A percentile compares a stretch with the other conserved stretches of the same genome.
phyloP scores from a whole-genome alignment of 352 stramenopile species.

The Phytophthora sansomeana region DNA sequence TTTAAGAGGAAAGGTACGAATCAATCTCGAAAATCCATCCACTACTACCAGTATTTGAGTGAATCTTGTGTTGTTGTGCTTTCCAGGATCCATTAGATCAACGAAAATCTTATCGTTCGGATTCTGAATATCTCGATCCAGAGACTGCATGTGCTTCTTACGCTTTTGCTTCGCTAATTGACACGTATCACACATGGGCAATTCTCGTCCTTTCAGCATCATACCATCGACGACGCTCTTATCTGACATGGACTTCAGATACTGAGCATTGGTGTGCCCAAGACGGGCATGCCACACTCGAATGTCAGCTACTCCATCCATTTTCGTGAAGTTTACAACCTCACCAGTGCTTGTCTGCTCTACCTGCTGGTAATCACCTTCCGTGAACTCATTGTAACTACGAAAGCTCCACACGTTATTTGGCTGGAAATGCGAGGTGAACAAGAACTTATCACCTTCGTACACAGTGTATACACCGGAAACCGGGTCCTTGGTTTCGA shows the following conservation, averaged over 20 bases:
- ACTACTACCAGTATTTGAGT: background rate
- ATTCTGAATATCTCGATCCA: no score
- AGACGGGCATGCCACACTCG: slow-evolving; percentile 5
- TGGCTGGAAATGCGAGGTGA: no score
- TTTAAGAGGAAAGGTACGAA: background rate
- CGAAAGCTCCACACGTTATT: no score
- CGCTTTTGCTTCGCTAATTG: no score
- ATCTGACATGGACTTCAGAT: slow-evolving; percentile 13
- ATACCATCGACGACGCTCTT: slow-evolving; percentile 4
- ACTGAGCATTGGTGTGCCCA: slow-evolving; percentile 7
- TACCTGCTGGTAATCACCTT: no score
- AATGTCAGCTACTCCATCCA: slow-evolving; percentile 4
- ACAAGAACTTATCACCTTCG: no score
- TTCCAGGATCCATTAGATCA: slow-evolving; percentile 6
- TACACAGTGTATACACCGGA: no score
- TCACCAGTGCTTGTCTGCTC: no score
- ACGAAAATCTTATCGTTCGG: background rate
- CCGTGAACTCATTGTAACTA: no score
- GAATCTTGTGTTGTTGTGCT: background rate
- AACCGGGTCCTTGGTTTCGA: no score
- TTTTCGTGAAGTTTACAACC: slow-evolving; percentile 1
- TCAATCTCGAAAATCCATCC: background rate
- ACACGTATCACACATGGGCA: slow-evolving; percentile 5
- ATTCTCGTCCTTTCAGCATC: slow-evolving; percentile 2
- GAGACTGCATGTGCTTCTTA: no score